phyloP scores from a whole-genome alignment of 2,329 filamentous ascomycete genomes.

The Lasiodiplodia gonubiensis region DNA sequence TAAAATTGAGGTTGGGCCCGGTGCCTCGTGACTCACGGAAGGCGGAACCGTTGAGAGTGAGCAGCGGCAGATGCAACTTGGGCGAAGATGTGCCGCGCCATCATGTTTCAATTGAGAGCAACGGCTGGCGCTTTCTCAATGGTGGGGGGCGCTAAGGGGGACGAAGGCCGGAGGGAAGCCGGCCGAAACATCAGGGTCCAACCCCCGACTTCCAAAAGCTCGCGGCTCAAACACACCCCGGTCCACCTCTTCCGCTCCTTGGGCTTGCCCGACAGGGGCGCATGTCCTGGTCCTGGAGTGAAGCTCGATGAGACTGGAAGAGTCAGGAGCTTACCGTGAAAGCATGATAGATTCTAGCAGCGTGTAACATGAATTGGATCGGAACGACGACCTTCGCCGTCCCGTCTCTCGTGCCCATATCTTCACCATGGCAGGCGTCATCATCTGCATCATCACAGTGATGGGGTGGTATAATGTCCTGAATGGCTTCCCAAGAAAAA shows the following conservation, averaged over 20 bases:
- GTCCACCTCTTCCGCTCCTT: background rate
- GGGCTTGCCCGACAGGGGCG: background rate
- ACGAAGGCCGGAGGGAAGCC: slow-evolving; percentile 3
- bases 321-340: slow-evolving; percentile 8
- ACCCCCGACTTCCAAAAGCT: slow-evolving; percentile 8
- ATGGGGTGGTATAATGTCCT: slow-evolving; percentile 21
- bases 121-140: background rate
- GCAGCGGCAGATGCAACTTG: background rate
- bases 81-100: too few relatives aligned
- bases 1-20: background rate
- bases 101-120: background rate
- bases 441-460: slow-evolving; percentile 8
- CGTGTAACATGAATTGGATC: slow-evolving; percentile 11
- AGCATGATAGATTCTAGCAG: slow-evolving; percentile 18
- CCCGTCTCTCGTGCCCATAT: background rate
- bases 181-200: slow-evolving; percentile 3
- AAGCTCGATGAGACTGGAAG: background rate
- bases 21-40: background rate
- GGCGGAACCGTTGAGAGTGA: background rate
- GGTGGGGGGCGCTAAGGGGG: slow-evolving; percentile 4
- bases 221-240: slow-evolving; percentile 21
- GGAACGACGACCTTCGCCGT: background rate
- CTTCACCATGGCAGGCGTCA: slow-evolving; percentile 11
- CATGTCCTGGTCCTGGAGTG: background rate
- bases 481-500: slow-evolving; percentile 19